phyloP scores from a whole-genome alignment of 306 rosid species.

The Castanea sativa region DNA sequence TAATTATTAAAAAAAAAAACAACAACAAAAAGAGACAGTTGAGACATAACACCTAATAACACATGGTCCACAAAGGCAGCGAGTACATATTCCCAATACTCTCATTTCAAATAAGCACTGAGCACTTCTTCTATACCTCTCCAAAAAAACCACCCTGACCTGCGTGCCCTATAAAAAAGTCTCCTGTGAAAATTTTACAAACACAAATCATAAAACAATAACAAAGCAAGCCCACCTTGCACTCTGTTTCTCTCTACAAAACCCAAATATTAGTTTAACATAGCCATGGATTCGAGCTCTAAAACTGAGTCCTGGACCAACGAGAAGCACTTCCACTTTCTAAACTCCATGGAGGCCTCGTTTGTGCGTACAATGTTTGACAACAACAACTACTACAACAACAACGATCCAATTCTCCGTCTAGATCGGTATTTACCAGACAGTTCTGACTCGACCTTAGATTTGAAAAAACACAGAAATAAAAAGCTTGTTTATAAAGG shows the following conservation, averaged over 20 bases:
- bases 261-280: neutral
- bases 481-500: slow-evolving; percentile 41
- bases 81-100: neutral
- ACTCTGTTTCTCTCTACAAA: too few relatives aligned
- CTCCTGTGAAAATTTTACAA: neutral
- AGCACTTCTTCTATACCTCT: neutral
- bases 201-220: neutral
- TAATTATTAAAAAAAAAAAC: neutral
- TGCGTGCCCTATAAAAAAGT: slow-evolving; percentile 1
- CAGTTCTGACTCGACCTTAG: slow-evolving; percentile 64
- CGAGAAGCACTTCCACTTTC: slow-evolving; percentile 68
- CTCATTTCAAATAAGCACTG: neutral
- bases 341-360: slow-evolving; percentile 76
- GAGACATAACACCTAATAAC: neutral
- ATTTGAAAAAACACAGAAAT: slow-evolving; percentile 34
- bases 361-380: slow-evolving; percentile 69
- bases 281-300: slow-evolving; percentile 7
- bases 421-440: slow-evolving; percentile 67
- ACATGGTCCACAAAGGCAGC: neutral
- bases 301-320: slow-evolving; percentile 63
- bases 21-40: neutral
- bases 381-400: slow-evolving; percentile 7
- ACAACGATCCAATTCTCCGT: slow-evolving; percentile 16
- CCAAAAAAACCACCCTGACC: neutral
- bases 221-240: too few relatives aligned